Conservation (phyloP, 1,139 yeast genomes). For the Magnusiomyces fungicola region DNA sequence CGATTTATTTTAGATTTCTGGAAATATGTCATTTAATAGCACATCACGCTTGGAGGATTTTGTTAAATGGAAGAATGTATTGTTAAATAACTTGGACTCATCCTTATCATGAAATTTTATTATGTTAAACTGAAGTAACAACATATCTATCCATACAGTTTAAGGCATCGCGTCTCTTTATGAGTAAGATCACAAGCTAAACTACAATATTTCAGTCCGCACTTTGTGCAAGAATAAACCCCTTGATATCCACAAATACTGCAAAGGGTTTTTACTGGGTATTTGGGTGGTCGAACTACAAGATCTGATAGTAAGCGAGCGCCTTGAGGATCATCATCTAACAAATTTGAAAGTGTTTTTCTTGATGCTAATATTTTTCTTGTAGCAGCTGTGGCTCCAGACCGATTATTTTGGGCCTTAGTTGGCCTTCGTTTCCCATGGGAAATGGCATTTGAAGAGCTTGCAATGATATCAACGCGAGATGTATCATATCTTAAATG, state of each 20-base stretch:
- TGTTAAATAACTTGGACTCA: constrained; percentile 1
- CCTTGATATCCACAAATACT: constrained; percentile 40
- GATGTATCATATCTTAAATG: constrained; percentile 35
- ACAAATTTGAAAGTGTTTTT: constrained; percentile 35
- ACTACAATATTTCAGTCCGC: constrained; percentile 36
- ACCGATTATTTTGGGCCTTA: constrained; percentile 2
- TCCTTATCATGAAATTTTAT: not conserved
- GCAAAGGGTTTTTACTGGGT: constrained; percentile 34
- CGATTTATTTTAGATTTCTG: constrained; percentile 7
- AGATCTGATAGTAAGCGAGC: constrained; percentile 27
- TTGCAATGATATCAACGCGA: constrained; percentile 23
- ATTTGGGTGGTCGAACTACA: constrained; percentile 29
- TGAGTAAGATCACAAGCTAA: constrained; percentile 34
- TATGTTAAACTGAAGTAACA: not conserved
- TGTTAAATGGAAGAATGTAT: constrained; percentile 19
- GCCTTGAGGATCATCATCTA: constrained; percentile 31
- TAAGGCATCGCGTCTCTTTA: constrained; percentile 36
- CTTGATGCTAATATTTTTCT: constrained; percentile 35
- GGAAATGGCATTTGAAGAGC: constrained; percentile 12
- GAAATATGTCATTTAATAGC: constrained; percentile 18
- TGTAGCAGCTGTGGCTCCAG: constrained; percentile 17
- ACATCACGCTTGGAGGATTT: constrained; percentile 18
- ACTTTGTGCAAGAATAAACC: constrained; percentile 26
- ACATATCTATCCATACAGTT: constrained; percentile 21
- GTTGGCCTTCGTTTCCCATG: constrained; percentile 11